Evolutionary conservation across 148 eudicot species (phyloP), one percentile per base, ranked within the genome.

Genomic region (Camellia granthamiana): DNA sequence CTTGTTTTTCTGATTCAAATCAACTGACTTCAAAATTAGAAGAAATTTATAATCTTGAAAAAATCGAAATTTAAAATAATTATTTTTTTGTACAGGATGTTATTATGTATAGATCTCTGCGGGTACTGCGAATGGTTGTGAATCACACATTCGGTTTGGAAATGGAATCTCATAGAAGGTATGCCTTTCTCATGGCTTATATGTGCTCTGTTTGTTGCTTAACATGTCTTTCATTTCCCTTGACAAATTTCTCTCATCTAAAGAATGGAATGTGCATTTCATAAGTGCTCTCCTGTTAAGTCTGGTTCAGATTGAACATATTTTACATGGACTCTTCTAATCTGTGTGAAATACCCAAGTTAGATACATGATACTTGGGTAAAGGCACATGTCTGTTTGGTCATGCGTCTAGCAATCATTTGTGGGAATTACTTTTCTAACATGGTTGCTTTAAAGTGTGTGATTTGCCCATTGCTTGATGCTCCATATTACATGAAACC

Each of bases 31-130:
- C 9, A 9, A 64, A 64, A 64, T 5, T 19, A 6, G 13, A 19
- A 64, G 64, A 64, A 30, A 8, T 64, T 30, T 64, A 64, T 21
- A 42, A 14, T 5, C 68, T 19, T 64, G 42, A 64, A 64, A 64
- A 30, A 1, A 64, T 73, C 9, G 13, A 58, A 13, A 55, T 74
- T 55, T 14, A 2, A 55, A 38, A 38, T 56, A 30, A 30, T 30
- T 30, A 1, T 30, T 30, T 30, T 72, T 51, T 79, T 69, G 66
- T 78, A 30, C 88, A 89, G 91, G 84, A 72, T 70, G 78, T 75
- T 74, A 83, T 89, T 79, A 67, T 86, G 69, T 81, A 80, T 69
- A 83, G 88, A 72, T 89, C 91, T 38, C 84, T 89, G 74, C 84
- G 85, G 38, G 75, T 89, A 15, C 74, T 89, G 44, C 88, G 44